These are phyloP conservation scores for Ogataea trehaloabstinens DNA, from an alignment of 805 yeast species.

Conservation along the genomic window DNA sequence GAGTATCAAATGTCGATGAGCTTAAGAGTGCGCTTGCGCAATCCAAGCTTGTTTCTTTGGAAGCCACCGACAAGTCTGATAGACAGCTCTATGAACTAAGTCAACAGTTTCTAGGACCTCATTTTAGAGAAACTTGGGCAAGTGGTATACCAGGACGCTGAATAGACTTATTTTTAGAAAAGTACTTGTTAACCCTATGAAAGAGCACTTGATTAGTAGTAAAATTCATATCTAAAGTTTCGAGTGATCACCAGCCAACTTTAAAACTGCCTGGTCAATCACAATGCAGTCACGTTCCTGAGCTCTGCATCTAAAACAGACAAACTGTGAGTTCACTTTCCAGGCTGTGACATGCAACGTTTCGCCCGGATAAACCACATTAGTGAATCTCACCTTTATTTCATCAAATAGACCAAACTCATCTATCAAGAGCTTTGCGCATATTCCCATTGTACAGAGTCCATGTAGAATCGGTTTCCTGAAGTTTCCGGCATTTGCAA, in stretches of 20 bases:
- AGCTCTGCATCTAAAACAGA: constrained; percentile 78
- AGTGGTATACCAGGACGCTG: constrained; percentile 27
- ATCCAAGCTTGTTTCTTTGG: constrained; percentile 46
- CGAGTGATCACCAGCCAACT: constrained; percentile 35
- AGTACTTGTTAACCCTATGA: not conserved
- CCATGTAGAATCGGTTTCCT: constrained; percentile 91
- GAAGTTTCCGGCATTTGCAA: constrained; percentile 87
- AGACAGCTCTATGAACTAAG: constrained; percentile 41
- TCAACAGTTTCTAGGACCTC: constrained; percentile 46
- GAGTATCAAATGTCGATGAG: constrained; percentile 66
- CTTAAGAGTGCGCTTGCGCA: constrained; percentile 59
- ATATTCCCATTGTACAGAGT: constrained; percentile 79
- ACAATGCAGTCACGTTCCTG: constrained; percentile 77
- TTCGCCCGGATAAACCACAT: constrained; percentile 94
- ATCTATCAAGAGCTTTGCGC: constrained; percentile 73
- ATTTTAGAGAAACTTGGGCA: constrained; percentile 66
- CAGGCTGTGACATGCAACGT: constrained; percentile 77
- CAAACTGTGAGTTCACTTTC: constrained; percentile 65
- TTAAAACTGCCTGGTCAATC: constrained; percentile 84
- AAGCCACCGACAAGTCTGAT: constrained; percentile 41
- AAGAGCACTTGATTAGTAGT: not conserved
- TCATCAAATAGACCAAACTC: constrained; percentile 80
- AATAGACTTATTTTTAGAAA: not conserved
- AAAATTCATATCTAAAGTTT: constrained; percentile 19
- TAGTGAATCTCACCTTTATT: constrained; percentile 86